Evolutionary conservation across 176 grass and related monocot species (phyloP), one percentile per base, ranked within the genome.

Genomic region (Themeda triandra): DNA sequence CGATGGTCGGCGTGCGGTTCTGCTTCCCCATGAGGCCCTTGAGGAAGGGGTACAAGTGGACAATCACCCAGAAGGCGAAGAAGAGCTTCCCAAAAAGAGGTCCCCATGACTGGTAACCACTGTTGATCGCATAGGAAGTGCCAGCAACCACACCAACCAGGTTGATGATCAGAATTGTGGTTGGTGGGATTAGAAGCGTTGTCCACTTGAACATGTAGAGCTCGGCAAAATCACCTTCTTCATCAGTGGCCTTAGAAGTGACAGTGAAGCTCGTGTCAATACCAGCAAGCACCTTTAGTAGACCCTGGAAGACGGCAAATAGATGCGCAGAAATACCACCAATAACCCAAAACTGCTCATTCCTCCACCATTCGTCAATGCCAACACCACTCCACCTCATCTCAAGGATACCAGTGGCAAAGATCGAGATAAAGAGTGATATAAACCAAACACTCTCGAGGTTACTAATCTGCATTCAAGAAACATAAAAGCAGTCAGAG

Each of bases 121-220:
- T 95, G 76, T 92, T 95, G 63, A 95, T 95, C 0, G 93, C 93
- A 28, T 92, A 95, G 60, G 93, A 95, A 66, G 88, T 92, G 27
- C 93, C 93, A 56, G 93, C 90, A 29, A 95, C 93, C 10, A 90
- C 90, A 60, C 90, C 82, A 9, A 95, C 88, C 54, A 95, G 82
- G 79, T 92, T 95, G 87, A 95, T 90, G 28, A 95, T 92, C 83
- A 95, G 70, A 15, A 95, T 89, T 23, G 93, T 95, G 15, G 90
- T 95, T 10, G 93, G 93, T 62, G 93, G 90, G 77, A 95, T 95
- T 17, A 95, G 90, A 74, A 95, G 90, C 3, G 93, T 95, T 4
- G 93, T 95, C 93, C 93, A 92, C 75, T 95, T 95, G 82, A 95
- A 90, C 93, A 90, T 84, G 82, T 95, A 95, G 63, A 95, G 85